Percentiles rank a stretch among this genome's conserved stretches.
Evolutionary conservation across 495 filamentous ascomycete species (phyloP).

Genomic region (Darksidea phi): DNA sequence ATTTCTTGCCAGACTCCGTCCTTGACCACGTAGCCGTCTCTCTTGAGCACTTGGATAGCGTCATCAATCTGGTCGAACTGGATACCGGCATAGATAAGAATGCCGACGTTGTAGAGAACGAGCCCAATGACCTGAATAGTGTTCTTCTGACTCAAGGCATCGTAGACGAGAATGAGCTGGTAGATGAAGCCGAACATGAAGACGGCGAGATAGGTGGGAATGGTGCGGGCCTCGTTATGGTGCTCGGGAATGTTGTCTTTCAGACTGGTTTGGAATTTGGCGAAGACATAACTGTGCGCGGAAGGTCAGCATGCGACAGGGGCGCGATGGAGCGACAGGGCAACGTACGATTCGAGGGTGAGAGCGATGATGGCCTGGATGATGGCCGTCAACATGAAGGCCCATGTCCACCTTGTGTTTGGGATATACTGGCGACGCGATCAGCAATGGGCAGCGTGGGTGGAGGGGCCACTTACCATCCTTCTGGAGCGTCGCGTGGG

Average conservation of each 20-base stretch:
- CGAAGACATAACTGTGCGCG: constrained; percentile 70
- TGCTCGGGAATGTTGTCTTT: constrained; percentile 29
- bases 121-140: constrained; percentile 98
- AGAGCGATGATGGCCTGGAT: constrained; percentile 77
- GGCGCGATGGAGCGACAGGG: neutral
- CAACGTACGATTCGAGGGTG: constrained; percentile 78
- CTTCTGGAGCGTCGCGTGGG: constrained; percentile 31
- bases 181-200: constrained; percentile 97
- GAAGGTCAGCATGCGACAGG: constrained; percentile 7
- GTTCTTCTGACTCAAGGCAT: constrained; percentile 91
- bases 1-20: constrained; percentile 62
- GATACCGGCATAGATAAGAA: constrained; percentile 87
- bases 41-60: constrained; percentile 57
- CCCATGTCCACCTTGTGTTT: constrained; percentile 82
- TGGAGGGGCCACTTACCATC: constrained; percentile 41
- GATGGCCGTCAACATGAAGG: constrained; percentile 71
- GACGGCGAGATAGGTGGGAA: constrained; percentile 88
- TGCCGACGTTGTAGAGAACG: constrained; percentile 84
- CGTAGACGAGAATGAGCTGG: constrained; percentile 82
- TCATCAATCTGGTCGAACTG: constrained; percentile 84
- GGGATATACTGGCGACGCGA: constrained; percentile 55
- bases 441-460: too few relatives aligned
- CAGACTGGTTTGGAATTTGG: constrained; percentile 60
- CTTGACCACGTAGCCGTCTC: constrained; percentile 11
- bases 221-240: constrained; percentile 58